Evolutionary conservation across 2,329 filamentous ascomycete genomes (phyloP), one percentile per base, ranked within the genome.

Genomic region (Daldinia sp.): DNA sequence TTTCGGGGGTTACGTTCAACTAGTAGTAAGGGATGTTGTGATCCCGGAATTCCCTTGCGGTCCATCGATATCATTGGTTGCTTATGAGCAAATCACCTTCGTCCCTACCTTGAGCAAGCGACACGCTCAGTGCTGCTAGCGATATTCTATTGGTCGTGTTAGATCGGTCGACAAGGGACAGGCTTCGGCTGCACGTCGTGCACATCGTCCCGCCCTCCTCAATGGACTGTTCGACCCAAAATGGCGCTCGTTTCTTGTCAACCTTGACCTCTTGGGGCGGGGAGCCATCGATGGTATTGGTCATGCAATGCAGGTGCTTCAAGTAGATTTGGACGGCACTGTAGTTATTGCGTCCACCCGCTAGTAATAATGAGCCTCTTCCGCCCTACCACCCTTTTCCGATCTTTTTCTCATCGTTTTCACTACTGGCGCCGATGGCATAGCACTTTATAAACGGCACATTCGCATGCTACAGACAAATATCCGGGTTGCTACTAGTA

Each of bases 221-320:
- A 75, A 70, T 75, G 74, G 74, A 64, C 69, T 62, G 57, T 51
- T 56, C 60, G 63, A 47, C 56, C 66, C 62, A 60, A 67, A 71
- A 72, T 73, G 72, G 67, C 72, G 73, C 71, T 72, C 71, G 66
- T 62, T 67, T 66, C 64, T 62, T 54, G 43, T 62, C 47, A 53
- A 51, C 68, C 65, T 67, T 61, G 68, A 43, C 29, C 51, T 47
- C 39, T 64, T 53, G 65, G 63, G 70, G 71, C 67, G 64, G 68
- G 23, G 43, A 30, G 43, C 47, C 48, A 60, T 67, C 49, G 67
- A 65, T 57, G 66, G 67, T 56, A 63, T 68, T 70, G 65, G 67
- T 58, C 60, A 61, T 62, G 61, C 53, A 58, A 68, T 71, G 66
- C 67, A 66, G 54, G 67, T 61, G 58, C 64, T 56, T 59, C 61